phyloP scores from a whole-genome alignment of 352 stramenopile species.

The Pythium insidiosum region DNA sequence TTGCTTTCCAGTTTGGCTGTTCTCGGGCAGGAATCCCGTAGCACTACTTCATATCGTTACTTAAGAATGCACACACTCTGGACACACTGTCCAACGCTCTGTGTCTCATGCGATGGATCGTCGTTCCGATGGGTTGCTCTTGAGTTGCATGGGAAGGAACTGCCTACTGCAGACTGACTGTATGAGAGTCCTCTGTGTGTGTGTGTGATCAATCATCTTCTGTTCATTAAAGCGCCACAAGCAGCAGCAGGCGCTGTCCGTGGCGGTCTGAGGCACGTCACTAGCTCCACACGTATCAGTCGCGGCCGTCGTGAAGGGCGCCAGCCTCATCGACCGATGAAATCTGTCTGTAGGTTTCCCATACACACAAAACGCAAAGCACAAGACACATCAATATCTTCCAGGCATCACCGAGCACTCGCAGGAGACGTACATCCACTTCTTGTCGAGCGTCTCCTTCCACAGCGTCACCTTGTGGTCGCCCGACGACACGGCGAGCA shows the following conservation, averaged over 20 bases:
- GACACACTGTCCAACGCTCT: too few relatives aligned
- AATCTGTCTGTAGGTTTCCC: conserved; percentile 84
- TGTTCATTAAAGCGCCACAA: too few relatives aligned
- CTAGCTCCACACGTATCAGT: too few relatives aligned
- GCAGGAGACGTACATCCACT: conserved; percentile 84
- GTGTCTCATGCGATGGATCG: not conserved
- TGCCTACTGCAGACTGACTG: too few relatives aligned
- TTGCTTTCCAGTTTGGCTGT: too few relatives aligned
- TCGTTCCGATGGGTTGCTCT: conserved; percentile 2
- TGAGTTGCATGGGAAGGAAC: too few relatives aligned
- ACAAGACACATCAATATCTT: conserved; percentile 8
- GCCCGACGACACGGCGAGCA: conserved; percentile 96
- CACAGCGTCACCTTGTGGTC: conserved; percentile 97
- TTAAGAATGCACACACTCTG: too few relatives aligned
- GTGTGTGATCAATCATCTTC: too few relatives aligned
- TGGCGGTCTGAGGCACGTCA: too few relatives aligned
- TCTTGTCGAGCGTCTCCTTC: conserved; percentile 97
- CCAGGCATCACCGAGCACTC: conserved; percentile 1
- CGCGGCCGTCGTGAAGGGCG: conserved; percentile 65
- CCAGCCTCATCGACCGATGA: conserved; percentile 83
- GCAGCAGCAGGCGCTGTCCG: too few relatives aligned
- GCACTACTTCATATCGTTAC: conserved; percentile 4
- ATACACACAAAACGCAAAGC: conserved; percentile 3
- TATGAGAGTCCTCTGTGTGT: too few relatives aligned
- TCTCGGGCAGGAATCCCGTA: not conserved